These are phyloP conservation scores for Mortierella sp. DNA, from an alignment of 371 early-diverging fungal genomes.

Conservation along the genomic window DNA sequence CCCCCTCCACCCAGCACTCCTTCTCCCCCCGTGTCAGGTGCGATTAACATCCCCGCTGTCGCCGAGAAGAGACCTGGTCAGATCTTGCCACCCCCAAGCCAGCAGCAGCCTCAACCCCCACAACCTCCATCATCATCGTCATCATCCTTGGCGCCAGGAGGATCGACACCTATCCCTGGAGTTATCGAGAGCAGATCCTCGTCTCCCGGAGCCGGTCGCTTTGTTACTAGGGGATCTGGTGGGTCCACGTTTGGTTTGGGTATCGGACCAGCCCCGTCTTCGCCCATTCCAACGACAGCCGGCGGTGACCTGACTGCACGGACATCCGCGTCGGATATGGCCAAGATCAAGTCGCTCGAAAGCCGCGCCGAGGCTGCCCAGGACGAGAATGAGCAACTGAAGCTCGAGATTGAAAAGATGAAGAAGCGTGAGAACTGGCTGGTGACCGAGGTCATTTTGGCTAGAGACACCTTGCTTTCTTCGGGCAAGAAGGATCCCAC, in stretches of 20 bases:
- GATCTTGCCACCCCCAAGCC: slow-evolving; percentile 9
- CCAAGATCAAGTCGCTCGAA: slow-evolving; percentile 35
- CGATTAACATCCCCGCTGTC: slow-evolving; percentile 19
- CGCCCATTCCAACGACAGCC: not conserved
- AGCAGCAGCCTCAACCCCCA: not conserved
- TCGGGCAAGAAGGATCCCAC: slow-evolving; percentile 2
- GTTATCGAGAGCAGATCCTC: slow-evolving; percentile 33
- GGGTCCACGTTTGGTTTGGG: slow-evolving; percentile 22
- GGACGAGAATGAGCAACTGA: slow-evolving; percentile 34
- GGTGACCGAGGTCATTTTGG: slow-evolving; percentile 43
- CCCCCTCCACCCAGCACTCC: slow-evolving; percentile 30
- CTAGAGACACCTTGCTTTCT: slow-evolving; percentile 24
- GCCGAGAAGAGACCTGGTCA: slow-evolving; percentile 23
- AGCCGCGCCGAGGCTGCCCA: slow-evolving; percentile 30
- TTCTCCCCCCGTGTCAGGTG: slow-evolving; percentile 24
- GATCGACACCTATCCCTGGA: slow-evolving; percentile 53
- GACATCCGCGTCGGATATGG: slow-evolving; percentile 10
- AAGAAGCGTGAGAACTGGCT: slow-evolving; percentile 51
- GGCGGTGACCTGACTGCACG: not conserved
- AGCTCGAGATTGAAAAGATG: slow-evolving; percentile 30
- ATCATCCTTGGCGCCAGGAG: slow-evolving; percentile 3
- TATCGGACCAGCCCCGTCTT: slow-evolving; percentile 18
- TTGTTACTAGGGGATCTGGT: slow-evolving; percentile 18
- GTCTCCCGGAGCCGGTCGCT: slow-evolving; percentile 20
- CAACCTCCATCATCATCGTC: not conserved